Conservation (phyloP, 257 asterid species). For the Phtheirospermum japonicum region DNA sequence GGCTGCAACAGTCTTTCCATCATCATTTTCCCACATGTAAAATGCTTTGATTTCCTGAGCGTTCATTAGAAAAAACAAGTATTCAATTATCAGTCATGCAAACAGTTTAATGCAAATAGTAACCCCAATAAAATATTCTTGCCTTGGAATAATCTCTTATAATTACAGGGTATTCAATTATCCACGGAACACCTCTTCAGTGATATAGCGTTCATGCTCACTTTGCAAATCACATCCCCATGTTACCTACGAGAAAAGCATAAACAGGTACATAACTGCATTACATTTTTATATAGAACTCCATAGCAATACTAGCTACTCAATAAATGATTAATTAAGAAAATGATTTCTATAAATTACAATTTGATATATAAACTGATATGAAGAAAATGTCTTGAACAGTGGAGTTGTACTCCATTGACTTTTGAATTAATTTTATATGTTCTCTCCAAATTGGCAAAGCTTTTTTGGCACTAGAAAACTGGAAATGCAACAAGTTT, state of each 20-base stretch:
- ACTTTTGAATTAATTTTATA: neutral
- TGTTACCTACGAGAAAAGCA: constrained; percentile 53
- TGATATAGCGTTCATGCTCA: constrained; percentile 93
- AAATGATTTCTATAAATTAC: neutral
- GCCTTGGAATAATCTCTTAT: constrained; percentile 98
- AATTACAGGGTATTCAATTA: constrained; percentile 92
- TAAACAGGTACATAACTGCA: constrained; percentile 14
- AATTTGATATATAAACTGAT: neutral
- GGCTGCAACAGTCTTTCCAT: constrained; percentile 97
- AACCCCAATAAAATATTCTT: constrained; percentile 15
- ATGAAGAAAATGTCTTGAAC: neutral
- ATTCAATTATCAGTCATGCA: constrained; percentile 23
- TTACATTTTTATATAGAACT: neutral
- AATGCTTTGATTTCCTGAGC: constrained; percentile 91
- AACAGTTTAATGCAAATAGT: constrained; percentile 9
- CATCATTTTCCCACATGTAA: constrained; percentile 95
- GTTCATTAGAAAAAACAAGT: constrained; percentile 19
- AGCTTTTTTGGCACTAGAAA: neutral
- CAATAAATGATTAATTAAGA: neutral
- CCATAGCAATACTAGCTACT: neutral
- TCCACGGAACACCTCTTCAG: constrained; percentile 89
- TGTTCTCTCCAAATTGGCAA: neutral
- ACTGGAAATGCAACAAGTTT: neutral
- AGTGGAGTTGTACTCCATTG: neutral
- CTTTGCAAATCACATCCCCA: constrained; percentile 99